A percentile compares a stretch with the other conserved stretches of the same genome.
phyloP scores from a whole-genome alignment of 495 filamentous ascomycete species.

The Talaromyces liani region DNA sequence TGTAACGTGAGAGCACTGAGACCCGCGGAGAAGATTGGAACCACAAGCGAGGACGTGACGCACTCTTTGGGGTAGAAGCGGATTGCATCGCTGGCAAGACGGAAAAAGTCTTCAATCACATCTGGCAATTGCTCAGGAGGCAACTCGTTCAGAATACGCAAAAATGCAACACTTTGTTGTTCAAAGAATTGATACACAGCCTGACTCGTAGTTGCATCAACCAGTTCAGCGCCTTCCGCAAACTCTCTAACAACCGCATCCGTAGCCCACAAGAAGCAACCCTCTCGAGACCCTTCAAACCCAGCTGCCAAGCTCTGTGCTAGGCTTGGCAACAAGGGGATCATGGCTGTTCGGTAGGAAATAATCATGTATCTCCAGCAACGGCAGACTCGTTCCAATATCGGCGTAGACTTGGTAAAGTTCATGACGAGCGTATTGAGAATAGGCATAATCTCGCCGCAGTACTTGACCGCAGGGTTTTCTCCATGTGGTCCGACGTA shows the following conservation, averaged over 20 bases:
- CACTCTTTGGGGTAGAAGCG: conserved; percentile 84
- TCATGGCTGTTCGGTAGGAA: conserved; percentile 84
- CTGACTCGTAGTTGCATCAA: conserved; percentile 75
- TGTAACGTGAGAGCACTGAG: conserved; percentile 78
- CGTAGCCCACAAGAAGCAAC: conserved; percentile 96
- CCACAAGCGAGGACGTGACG: conserved; percentile 67
- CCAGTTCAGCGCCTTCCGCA: conserved; percentile 75
- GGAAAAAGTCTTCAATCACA: conserved; percentile 98
- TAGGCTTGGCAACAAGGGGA: conserved; percentile 73
- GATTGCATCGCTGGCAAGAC: conserved; percentile 79
- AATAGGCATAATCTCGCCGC: conserved; percentile 83
- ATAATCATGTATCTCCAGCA: conserved; percentile 96
- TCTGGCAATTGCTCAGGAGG: conserved; percentile 85
- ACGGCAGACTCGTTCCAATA: conserved; percentile 86
- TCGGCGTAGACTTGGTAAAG: conserved; percentile 76
- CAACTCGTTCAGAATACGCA: conserved; percentile 80
- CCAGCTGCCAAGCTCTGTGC: conserved; percentile 80
- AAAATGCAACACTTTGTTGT: conserved; percentile 78
- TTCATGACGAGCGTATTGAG: conserved; percentile 75
- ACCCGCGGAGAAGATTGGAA: conserved; percentile 78
- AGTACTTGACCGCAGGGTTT: conserved; percentile 94
- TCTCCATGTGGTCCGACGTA: conserved; percentile 62
- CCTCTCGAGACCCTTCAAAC: conserved; percentile 80
- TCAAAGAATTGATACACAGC: conserved; percentile 93
- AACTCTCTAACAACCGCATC: conserved; percentile 93